A percentile compares a stretch with the other conserved stretches of the same genome.
These are phyloP conservation scores for Citrullus mucosospermus DNA, from an alignment of 306 rosid genomes.

Conservation along the genomic window DNA sequence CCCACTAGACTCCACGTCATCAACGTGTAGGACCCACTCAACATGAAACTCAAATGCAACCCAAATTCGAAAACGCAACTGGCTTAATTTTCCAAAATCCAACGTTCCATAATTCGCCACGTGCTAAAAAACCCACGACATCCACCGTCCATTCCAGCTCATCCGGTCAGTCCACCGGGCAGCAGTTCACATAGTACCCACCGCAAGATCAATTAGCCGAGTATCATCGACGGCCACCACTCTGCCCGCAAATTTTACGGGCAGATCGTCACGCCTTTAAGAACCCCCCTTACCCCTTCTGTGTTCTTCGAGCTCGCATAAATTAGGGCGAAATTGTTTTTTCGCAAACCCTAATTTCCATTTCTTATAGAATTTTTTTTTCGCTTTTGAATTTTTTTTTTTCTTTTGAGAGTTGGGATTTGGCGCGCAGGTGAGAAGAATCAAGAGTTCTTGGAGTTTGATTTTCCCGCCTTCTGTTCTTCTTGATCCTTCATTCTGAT, in stretches of 20 bases:
- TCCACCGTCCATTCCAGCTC: constrained; percentile 45
- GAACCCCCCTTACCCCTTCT: constrained; percentile 40
- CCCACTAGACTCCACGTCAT: constrained; percentile 26
- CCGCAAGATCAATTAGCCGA: constrained; percentile 20
- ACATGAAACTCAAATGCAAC: constrained; percentile 43
- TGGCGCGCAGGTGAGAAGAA: constrained; percentile 25
- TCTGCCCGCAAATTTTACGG: constrained; percentile 45
- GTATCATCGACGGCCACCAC: background rate
- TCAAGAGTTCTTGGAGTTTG: background rate
- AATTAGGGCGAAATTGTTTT: constrained; percentile 39
- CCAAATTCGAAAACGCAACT: constrained; percentile 25
- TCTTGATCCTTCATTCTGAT: constrained; percentile 26
- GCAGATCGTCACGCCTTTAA: constrained; percentile 89
- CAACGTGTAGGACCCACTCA: constrained; percentile 14
- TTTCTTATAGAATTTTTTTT: background rate
- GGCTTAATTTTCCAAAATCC: background rate
- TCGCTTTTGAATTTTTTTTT: background rate
- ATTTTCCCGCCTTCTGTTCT: background rate
- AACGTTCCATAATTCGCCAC: constrained; percentile 9
- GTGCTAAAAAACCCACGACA: background rate
- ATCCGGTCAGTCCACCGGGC: constrained; percentile 28
- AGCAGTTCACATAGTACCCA: background rate
- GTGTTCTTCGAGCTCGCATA: constrained; percentile 44
- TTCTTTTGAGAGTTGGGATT: background rate
- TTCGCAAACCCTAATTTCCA: constrained; percentile 29